Percentiles rank a stretch among this genome's conserved stretches.
These are phyloP conservation scores for Fraxinus americana DNA, from an alignment of 257 asterid species.

Conservation along the genomic window DNA sequence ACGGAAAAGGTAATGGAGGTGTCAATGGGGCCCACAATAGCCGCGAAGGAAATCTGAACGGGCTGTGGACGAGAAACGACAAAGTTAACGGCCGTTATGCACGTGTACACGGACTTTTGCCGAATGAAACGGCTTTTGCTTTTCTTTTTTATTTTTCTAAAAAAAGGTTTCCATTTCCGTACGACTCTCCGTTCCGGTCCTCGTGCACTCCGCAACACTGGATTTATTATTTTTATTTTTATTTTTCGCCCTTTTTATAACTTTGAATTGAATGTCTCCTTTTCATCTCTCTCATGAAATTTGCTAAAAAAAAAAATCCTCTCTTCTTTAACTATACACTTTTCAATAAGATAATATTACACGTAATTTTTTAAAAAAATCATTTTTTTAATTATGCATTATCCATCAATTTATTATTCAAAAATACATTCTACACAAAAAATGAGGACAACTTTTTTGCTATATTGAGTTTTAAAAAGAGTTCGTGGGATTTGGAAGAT, in stretches of 20 bases:
- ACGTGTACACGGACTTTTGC: not conserved
- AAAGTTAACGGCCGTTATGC: conserved; percentile 9
- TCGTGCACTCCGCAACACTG: not conserved
- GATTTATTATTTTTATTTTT: not conserved
- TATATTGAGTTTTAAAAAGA: no score
- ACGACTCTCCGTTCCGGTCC: conserved; percentile 3
- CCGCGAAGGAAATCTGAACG: not conserved
- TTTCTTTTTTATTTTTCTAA: not conserved
- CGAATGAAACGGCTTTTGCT: conserved; percentile 5
- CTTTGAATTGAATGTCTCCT: not conserved
- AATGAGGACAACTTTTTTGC: no score
- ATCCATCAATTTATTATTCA: no score
- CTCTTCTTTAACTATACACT: no score
- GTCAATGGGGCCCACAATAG: not conserved
- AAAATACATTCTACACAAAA: no score
- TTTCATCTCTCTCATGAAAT: not conserved
- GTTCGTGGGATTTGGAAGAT: no score
- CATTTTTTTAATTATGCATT: no score
- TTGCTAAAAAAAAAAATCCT: not conserved
- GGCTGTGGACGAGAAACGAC: not conserved
- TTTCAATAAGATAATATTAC: no score
- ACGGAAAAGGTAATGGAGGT: not conserved
- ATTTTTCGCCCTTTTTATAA: not conserved
- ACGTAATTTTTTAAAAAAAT: no score
- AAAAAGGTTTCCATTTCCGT: not conserved